phyloP scores from a whole-genome alignment of 768 basidiomycete genomes.

The Rubroboletus satanas region DNA sequence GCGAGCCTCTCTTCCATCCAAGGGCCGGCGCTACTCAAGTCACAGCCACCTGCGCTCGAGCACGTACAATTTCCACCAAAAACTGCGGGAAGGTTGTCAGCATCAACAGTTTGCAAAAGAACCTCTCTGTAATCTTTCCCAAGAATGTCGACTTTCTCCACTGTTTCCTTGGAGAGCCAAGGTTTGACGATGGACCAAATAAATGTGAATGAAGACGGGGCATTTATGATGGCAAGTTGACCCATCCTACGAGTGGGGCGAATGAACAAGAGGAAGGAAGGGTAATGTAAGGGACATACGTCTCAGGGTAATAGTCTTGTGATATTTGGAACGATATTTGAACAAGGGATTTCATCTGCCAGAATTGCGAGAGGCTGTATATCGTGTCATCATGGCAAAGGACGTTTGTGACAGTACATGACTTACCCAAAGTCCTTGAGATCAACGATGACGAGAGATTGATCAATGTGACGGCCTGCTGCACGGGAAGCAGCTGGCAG shows the following conservation, averaged over 20 bases:
- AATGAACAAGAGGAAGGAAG: not conserved
- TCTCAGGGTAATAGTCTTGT: conserved; percentile 77
- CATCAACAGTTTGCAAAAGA: conserved; percentile 58
- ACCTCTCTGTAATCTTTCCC: conserved; percentile 55
- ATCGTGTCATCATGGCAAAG: not conserved
- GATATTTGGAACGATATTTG: conserved; percentile 66
- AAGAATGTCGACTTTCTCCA: conserved; percentile 61
- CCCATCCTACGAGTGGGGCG: conserved; percentile 53
- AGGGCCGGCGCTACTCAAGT: conserved; percentile 61
- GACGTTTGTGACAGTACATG: not conserved
- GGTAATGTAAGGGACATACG: conserved; percentile 40
- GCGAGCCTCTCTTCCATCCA: conserved; percentile 58
- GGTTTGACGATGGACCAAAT: conserved; percentile 69
- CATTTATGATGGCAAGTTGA: conserved; percentile 66
- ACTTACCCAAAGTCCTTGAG: conserved; percentile 66
- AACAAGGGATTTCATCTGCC: conserved; percentile 69
- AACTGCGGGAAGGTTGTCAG: conserved; percentile 54
- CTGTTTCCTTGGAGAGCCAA: conserved; percentile 73
- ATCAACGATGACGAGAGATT: conserved; percentile 63
- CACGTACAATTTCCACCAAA: conserved; percentile 71
- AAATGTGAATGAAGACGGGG: conserved; percentile 65
- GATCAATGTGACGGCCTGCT: conserved; percentile 47
- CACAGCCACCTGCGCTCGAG: conserved; percentile 51
- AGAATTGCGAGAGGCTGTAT: conserved; percentile 60
- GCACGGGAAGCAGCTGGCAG: conserved; percentile 61